Conservation (phyloP, 176 grass and related monocot genomes). For the Miscanthus lutarioriparius region DNA sequence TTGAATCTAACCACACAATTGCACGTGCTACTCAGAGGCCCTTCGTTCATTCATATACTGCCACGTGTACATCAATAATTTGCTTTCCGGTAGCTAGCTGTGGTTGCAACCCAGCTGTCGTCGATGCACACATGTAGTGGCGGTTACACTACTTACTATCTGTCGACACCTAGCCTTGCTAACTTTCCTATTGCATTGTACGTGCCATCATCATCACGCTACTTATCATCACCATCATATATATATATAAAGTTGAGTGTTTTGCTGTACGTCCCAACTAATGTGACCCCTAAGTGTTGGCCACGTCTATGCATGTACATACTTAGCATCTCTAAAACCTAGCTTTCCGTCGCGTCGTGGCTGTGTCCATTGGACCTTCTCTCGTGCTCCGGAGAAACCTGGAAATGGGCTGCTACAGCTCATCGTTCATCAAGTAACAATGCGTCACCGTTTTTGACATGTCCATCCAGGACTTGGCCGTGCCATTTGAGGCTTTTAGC, state of each 20-base stretch:
- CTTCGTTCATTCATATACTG: not conserved
- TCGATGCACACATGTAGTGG: not conserved
- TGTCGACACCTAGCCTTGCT: not conserved
- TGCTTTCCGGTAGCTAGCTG: not conserved
- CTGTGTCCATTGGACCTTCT: not conserved
- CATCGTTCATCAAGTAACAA: not conserved
- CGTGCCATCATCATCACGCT: no score
- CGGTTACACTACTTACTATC: not conserved
- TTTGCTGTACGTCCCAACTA: no score
- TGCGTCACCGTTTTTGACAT: not conserved
- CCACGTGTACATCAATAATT: not conserved
- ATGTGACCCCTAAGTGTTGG: not conserved
- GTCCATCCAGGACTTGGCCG: no score
- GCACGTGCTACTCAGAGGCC: not conserved
- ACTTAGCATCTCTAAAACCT: slow-evolving; percentile 23
- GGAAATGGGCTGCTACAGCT: not conserved
- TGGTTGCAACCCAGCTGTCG: slow-evolving; percentile 16
- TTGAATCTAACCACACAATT: not conserved
- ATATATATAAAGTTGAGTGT: no score
- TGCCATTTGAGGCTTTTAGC: no score
- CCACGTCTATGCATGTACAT: not conserved
- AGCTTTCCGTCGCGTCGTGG: slow-evolving; percentile 37
- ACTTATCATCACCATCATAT: no score
- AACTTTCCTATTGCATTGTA: not conserved
- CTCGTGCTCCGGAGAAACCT: not conserved